Evolutionary conservation across 2,329 filamentous ascomycete genomes (phyloP).

Genomic region (Didymella segeticola): DNA sequence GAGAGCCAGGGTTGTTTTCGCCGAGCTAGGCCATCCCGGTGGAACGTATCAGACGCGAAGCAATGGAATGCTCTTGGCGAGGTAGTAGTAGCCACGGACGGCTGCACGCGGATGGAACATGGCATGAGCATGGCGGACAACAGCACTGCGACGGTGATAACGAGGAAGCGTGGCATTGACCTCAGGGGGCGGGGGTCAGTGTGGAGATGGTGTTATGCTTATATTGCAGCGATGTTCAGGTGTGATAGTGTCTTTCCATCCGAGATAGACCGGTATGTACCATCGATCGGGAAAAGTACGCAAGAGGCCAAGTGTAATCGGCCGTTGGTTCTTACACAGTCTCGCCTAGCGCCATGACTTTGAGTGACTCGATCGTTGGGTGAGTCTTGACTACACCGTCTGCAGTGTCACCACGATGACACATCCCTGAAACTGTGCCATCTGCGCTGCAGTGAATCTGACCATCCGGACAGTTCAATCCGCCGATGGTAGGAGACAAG

Average conservation of each 20-base stretch:
- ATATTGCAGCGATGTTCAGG: conserved; percentile 2
- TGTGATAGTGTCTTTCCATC: conserved; percentile 12
- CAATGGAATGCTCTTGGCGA: conserved; percentile 1
- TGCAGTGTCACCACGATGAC: conserved; percentile 17
- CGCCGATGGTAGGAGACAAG: conserved; percentile 3
- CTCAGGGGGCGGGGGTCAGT: neutral
- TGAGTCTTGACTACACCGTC: conserved; percentile 6
- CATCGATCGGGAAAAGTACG: neutral
- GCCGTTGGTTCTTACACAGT: neutral
- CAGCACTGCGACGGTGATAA: conserved; percentile 3
- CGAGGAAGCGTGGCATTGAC: neutral
- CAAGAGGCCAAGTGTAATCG: conserved; percentile 8
- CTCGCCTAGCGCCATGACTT: conserved; percentile 6
- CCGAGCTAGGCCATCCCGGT: neutral
- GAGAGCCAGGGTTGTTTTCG: neutral
- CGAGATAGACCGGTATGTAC: conserved; percentile 1
- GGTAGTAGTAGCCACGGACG: conserved; percentile 4
- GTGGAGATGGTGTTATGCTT: conserved; percentile 8
- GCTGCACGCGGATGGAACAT: conserved; percentile 18
- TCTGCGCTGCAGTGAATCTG: neutral
- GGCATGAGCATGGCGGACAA: conserved; percentile 4
- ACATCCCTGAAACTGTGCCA: conserved; percentile 16
- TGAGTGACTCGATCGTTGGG: neutral
- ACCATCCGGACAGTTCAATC: neutral
- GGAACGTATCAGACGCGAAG: neutral